Evolutionary conservation across 2,329 filamentous ascomycete genomes (phyloP).

Genomic region (Talaromyces islandicus): DNA sequence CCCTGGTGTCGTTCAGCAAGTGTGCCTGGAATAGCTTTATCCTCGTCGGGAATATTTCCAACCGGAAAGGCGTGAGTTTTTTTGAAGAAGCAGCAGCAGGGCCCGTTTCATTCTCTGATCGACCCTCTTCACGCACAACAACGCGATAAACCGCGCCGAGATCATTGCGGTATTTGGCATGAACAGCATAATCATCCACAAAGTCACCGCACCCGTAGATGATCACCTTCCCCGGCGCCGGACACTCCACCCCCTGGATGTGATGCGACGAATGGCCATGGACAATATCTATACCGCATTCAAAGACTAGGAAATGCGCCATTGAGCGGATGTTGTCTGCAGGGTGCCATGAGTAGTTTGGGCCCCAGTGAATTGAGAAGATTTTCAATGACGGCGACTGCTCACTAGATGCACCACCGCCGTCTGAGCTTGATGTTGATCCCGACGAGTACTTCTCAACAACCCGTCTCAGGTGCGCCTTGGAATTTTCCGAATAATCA

Average conservation of each 20-base stretch:
- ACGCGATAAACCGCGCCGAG: constrained; percentile 35
- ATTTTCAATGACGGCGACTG: constrained; percentile 25
- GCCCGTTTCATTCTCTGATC: not conserved
- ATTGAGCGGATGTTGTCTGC: constrained; percentile 23
- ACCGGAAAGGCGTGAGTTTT: constrained; percentile 16
- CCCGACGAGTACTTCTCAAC: constrained; percentile 1
- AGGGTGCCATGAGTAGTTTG: constrained; percentile 35
- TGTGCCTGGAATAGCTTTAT: constrained; percentile 28
- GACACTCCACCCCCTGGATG: constrained; percentile 35
- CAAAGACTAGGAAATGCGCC: constrained; percentile 36
- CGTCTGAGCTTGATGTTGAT: not conserved
- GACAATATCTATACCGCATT: constrained; percentile 36
- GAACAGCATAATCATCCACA: constrained; percentile 38
- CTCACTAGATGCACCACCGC: not conserved
- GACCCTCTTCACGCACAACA: constrained; percentile 16
- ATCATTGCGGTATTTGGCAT: constrained; percentile 31
- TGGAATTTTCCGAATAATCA: constrained; percentile 24
- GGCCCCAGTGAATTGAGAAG: constrained; percentile 37
- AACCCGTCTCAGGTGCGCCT: constrained; percentile 17
- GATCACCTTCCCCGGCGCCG: constrained; percentile 26
- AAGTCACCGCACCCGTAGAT: constrained; percentile 40
- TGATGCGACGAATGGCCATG: constrained; percentile 39
- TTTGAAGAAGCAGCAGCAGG: not conserved
- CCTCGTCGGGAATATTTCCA: constrained; percentile 33
- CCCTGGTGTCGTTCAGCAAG: constrained; percentile 18